Conservation (phyloP, 202 grass and related monocot genomes). For the Musa balbisiana region DNA sequence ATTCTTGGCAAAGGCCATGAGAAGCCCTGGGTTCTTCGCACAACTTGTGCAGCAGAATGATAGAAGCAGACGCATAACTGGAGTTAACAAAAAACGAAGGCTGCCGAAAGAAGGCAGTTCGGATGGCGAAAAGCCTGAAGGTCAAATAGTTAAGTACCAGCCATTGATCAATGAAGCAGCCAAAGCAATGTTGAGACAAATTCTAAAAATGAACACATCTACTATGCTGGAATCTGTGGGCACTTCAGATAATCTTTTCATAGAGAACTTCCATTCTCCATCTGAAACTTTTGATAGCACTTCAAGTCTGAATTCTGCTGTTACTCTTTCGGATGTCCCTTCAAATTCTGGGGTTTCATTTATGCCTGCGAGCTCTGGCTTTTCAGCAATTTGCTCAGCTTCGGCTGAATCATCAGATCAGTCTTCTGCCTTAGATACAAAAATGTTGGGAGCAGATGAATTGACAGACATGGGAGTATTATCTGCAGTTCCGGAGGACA, state of each 20-base stretch:
- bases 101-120: constrained; percentile 50
- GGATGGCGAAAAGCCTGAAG: constrained; percentile 41
- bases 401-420: constrained; percentile 47
- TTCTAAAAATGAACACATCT: constrained; percentile 50
- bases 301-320: constrained; percentile 50
- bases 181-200: constrained; percentile 92
- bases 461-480: constrained; percentile 27
- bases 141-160: constrained; percentile 88
- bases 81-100: constrained; percentile 69
- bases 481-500: constrained; percentile 36
- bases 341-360: constrained; percentile 39
- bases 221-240: constrained; percentile 39
- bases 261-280: constrained; percentile 36
- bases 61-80: constrained; percentile 56
- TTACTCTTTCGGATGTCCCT: constrained; percentile 68
- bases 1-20: constrained; percentile 91
- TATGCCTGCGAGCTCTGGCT: constrained; percentile 47
- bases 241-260: constrained; percentile 40
- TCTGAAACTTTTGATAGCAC: constrained; percentile 41
- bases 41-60: constrained; percentile 95
- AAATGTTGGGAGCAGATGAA: constrained; percentile 22
- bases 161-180: constrained; percentile 93
- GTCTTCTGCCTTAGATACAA: constrained; percentile 33
- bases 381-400: constrained; percentile 57
- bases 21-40: constrained; percentile 72